Base-by-base conservation (phyloP, 176 grass and related monocot genomes). In the Carex pumila region DNA sequence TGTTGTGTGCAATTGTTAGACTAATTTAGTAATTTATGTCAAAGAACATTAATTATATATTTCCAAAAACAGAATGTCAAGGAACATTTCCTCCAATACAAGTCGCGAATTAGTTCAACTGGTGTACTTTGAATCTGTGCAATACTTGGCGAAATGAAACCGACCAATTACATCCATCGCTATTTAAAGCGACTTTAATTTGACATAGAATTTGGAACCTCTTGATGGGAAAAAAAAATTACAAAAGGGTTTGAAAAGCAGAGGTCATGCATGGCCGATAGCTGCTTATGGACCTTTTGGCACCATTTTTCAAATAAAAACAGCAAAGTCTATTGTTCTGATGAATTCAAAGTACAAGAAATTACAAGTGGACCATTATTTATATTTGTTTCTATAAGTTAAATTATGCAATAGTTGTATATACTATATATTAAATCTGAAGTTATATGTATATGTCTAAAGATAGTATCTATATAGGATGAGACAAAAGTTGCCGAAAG, bases 401-500 rank as follows among this genome's bases (percentile, higher is more conserved):
- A 65, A 65, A 65, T 71, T 71, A 43, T 19, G 7, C 21, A 37
- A 49, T 71, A 18, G 37, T 47, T n/a, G 15, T 71, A 39, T 39
- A 39, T 39, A 39, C 5, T 39, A 39, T 21, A 47, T 45, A 45
- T 47, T 45, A 71, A 19, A 21, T 45, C 34, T 71, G 67, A 41
- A 70, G 14, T 15, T 71, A 43, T 17, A 30, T 68, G 12, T 68
- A 69, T 9, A 29, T 13, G 18, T 50, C 22, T 53, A 53, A 30
- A 10, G 72, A 76, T 76, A 55, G 21, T 11, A 76, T 55, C 11
- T 49, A 49, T 49, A 9, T 3, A 50, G 50, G 34, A 13, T 31
- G 50, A 55, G 72, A 78, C 29, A 34, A 78, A 78, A 78, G 25
- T 18, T 57, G 52, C 73, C 73, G 73, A 78, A 78, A 78, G 73